Conservation (phyloP, 164 flowering plant genomes). For the Sextonia rubra region DNA sequence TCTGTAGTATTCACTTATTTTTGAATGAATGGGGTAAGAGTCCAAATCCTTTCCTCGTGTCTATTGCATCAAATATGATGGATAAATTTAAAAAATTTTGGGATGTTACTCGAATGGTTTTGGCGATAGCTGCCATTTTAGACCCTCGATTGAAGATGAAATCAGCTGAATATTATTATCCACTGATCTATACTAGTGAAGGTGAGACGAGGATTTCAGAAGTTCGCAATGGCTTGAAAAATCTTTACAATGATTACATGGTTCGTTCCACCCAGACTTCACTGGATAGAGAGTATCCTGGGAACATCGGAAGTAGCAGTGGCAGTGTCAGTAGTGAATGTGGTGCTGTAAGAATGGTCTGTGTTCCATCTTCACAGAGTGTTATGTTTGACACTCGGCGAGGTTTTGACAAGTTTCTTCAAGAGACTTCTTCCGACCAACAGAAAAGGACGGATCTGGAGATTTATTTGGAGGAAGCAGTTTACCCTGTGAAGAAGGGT, state of each 20-base stretch:
- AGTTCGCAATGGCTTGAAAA: constrained; percentile 54
- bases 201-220: constrained; percentile 37
- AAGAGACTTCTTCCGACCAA: constrained; percentile 40
- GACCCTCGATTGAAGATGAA: constrained; percentile 88
- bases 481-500: constrained; percentile 4
- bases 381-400: constrained; percentile 30
- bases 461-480: constrained; percentile 8
- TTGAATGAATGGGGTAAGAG: constrained; percentile 43
- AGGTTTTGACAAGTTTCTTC: constrained; percentile 63
- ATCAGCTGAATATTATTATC: constrained; percentile 64
- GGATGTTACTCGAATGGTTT: constrained; percentile 48
- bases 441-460: constrained; percentile 16
- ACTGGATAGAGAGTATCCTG: background rate
- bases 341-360: background rate
- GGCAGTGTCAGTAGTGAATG: background rate
- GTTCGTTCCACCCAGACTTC: constrained; percentile 6
- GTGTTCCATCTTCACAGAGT: constrained; percentile 1
- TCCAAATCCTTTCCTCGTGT: constrained; percentile 42
- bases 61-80: constrained; percentile 45
- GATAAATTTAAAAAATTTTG: constrained; percentile 62
- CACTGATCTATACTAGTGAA: constrained; percentile 55
- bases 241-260: constrained; percentile 61
- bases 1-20: constrained; percentile 51
- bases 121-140: constrained; percentile 59
- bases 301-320: background rate